Evolutionary conservation across 2,329 filamentous ascomycete species (phyloP).

Genomic region (Paecilomyces niveus): DNA sequence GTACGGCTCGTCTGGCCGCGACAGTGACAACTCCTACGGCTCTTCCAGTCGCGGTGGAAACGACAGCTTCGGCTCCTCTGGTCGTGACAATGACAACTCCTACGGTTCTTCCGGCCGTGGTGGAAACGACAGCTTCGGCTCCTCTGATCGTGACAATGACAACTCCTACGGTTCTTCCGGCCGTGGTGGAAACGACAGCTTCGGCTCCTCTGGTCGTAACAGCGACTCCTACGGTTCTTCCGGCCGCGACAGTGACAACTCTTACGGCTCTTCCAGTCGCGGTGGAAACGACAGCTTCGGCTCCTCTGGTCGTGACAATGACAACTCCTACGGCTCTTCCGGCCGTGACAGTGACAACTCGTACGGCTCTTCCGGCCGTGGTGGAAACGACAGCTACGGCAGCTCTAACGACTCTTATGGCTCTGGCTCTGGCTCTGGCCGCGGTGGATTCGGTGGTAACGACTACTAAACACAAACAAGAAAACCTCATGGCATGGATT

Average conservation of each 20-base stretch:
- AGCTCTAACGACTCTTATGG: not conserved
- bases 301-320: not conserved
- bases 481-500: not conserved
- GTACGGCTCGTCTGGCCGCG: not conserved
- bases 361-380: not conserved
- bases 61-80: not conserved
- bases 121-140: not conserved
- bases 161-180: not conserved
- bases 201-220: not conserved
- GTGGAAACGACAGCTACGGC: slow-evolving; percentile 1
- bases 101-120: not conserved
- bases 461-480: not conserved
- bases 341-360: not conserved
- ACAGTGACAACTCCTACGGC: not conserved
- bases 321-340: not conserved
- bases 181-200: not conserved
- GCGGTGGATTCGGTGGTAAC: not conserved
- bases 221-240: not conserved
- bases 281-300: not conserved
- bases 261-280: not conserved
- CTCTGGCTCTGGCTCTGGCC: not conserved
- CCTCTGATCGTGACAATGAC: not conserved
- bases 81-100: not conserved
- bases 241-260: not conserved
- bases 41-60: not conserved